phyloP scores from a whole-genome alignment of 306 rosid species.

The Cucurbita argyrosperma region DNA sequence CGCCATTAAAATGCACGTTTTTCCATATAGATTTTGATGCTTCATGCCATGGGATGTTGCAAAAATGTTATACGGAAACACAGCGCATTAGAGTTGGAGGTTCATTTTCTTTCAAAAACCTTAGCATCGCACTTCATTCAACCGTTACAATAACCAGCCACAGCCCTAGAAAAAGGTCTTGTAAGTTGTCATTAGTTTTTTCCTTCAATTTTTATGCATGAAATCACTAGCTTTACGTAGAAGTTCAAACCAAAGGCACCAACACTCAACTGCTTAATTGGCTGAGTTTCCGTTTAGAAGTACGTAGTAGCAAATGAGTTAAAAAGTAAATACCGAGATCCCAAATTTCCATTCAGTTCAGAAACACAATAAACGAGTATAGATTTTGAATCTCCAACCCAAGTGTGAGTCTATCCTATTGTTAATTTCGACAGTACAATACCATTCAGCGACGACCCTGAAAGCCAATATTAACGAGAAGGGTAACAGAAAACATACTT shows the following conservation, averaged over 20 bases:
- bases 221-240: not conserved
- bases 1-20: not conserved
- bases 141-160: not conserved
- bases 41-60: not conserved
- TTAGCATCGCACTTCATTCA: not conserved
- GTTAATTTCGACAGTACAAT: not conserved
- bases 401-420: not conserved
- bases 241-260: not conserved
- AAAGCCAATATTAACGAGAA: not conserved
- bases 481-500: slow-evolving; percentile 23
- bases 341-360: not conserved
- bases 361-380: not conserved
- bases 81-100: not conserved
- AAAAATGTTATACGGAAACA: not conserved
- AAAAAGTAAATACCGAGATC: not conserved
- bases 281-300: not conserved
- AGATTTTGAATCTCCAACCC: not conserved
- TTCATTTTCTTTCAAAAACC: not conserved
- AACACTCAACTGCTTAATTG: not conserved
- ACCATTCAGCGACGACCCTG: not conserved
- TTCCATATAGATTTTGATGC: not conserved
- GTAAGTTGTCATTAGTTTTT: not conserved
- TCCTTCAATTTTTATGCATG: not conserved
- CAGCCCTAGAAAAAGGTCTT: not conserved
- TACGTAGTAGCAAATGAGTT: not conserved